These are phyloP conservation scores for Dorcoceras hygrometricum DNA, from an alignment of 257 asterid species.

Conservation along the genomic window DNA sequence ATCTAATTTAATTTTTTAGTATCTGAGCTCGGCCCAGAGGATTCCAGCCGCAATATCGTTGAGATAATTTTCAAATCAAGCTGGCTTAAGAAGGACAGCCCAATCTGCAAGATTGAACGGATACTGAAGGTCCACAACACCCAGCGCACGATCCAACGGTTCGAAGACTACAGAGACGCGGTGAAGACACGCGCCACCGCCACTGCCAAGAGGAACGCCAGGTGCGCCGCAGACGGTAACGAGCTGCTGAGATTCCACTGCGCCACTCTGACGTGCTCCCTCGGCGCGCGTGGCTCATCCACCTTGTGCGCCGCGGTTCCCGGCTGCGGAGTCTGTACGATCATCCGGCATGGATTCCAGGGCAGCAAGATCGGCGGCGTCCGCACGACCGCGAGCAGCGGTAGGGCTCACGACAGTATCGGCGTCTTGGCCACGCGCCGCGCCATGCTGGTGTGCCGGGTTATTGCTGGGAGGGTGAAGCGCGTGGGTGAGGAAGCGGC, in stretches of 20 bases:
- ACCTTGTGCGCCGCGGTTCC: conserved; percentile 69
- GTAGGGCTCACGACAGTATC: conserved; percentile 82
- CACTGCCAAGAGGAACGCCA: conserved; percentile 54
- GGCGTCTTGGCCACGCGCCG: conserved; percentile 32
- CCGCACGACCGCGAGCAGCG: conserved; percentile 82
- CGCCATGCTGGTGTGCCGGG: conserved; percentile 94
- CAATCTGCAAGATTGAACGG: conserved; percentile 86
- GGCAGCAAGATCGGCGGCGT: conserved; percentile 49
- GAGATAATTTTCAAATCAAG: conserved; percentile 98
- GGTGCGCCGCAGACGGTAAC: conserved; percentile 99
- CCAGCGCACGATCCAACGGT: conserved; percentile 87
- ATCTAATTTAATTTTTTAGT: conserved; percentile 35
- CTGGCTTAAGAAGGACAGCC: conserved; percentile 81
- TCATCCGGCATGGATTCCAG: conserved; percentile 80
- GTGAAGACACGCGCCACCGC: conserved; percentile 64
- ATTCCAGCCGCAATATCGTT: conserved; percentile 90
- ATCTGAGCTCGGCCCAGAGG: conserved; percentile 78
- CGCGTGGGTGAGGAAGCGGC: conserved; percentile 35
- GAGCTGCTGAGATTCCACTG: conserved; percentile 90
- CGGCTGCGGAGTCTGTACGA: conserved; percentile 77
- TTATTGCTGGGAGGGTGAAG: conserved; percentile 82
- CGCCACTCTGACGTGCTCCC: conserved; percentile 69
- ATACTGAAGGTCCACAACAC: conserved; percentile 89
- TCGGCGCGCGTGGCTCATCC: conserved; percentile 78
- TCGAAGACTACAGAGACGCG: conserved; percentile 87